These are phyloP conservation scores for Tephrocybe sp. DNA, from an alignment of 768 basidiomycete species.

Conservation along the genomic window DNA sequence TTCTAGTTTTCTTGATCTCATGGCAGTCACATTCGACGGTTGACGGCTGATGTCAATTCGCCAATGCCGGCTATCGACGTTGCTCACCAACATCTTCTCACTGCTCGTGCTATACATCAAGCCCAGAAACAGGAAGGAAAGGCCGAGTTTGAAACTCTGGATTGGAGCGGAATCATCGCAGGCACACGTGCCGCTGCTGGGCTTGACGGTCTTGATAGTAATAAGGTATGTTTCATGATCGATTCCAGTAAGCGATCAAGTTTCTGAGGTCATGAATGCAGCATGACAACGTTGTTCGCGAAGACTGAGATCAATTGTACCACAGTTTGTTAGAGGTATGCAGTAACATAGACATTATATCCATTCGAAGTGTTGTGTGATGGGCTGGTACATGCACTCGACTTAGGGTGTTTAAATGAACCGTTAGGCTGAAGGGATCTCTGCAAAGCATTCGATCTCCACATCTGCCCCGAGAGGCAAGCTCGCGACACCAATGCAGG, in stretches of 20 bases:
- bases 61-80: conserved; percentile 72
- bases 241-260: background rate
- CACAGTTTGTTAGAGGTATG: too few species aligned
- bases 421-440: conserved; percentile 18
- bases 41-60: conserved; percentile 61
- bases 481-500: conserved; percentile 53
- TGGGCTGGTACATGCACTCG: background rate
- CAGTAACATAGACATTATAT: background rate
- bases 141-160: conserved; percentile 53
- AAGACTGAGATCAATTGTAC: conserved; percentile 11
- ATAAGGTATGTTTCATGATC: conserved; percentile 25
- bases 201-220: conserved; percentile 40
- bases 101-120: conserved; percentile 70
- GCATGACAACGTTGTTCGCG: conserved; percentile 20
- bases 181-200: conserved; percentile 78
- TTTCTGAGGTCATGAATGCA: background rate
- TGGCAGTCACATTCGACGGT: conserved; percentile 61
- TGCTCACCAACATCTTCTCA: conserved; percentile 77
- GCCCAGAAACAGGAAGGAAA: conserved; percentile 41
- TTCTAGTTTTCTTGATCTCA: background rate
- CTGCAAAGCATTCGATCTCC: conserved; percentile 63
- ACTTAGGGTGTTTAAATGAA: background rate
- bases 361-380: background rate
- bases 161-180: conserved; percentile 83
- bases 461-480: conserved; percentile 53